Percentiles rank a stretch among this genome's conserved stretches.
Conservation (phyloP, 176 grass and related monocot genomes). For the Carex myosuroides region DNA sequence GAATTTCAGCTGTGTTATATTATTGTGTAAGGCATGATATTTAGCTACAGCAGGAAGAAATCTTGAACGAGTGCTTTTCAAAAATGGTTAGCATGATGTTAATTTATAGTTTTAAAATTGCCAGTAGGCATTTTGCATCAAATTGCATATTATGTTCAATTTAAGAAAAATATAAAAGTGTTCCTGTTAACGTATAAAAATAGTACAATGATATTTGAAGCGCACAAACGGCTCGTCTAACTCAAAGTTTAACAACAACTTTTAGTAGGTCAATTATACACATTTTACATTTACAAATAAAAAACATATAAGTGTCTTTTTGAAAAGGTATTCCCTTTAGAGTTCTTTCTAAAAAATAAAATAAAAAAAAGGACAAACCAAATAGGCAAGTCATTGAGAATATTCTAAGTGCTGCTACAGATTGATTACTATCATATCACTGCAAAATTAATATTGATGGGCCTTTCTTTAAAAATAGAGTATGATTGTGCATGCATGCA, state of each 20-base stretch:
- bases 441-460: not conserved
- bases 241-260: not conserved
- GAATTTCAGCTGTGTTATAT: not conserved
- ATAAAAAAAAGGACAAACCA: not conserved
- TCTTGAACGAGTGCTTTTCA: not conserved
- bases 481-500: not conserved
- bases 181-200: not conserved
- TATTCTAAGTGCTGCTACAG: not conserved
- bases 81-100: not conserved
- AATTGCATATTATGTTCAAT: not conserved
- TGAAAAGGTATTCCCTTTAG: not conserved
- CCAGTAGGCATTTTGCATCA: not conserved
- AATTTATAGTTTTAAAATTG: not conserved
- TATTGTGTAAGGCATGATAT: not conserved
- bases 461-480: not conserved
- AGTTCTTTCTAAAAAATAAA: not conserved
- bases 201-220: not conserved
- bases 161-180: not conserved
- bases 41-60: not conserved
- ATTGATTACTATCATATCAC: not conserved
- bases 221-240: not conserved
- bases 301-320: not conserved
- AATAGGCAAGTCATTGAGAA: not conserved
- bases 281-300: not conserved
- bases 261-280: not conserved